Conservation (phyloP, 2,329 filamentous ascomycete species). For the Paraphoma chrysanthemicola region DNA sequence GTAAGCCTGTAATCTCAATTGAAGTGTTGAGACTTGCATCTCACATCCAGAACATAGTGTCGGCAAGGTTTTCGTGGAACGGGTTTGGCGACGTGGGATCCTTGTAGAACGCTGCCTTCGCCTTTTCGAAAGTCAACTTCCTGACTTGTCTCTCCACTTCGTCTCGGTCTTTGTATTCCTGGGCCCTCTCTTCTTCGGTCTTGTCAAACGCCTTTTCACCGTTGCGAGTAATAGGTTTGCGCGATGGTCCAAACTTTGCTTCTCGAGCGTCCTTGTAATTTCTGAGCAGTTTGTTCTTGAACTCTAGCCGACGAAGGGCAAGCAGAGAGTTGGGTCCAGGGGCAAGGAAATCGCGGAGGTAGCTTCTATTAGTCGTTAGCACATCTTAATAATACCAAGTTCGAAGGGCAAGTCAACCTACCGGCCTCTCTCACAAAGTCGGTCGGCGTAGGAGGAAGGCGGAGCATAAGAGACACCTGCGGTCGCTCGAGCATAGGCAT, state of each 20-base stretch:
- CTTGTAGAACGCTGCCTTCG: neutral
- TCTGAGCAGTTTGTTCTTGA: neutral
- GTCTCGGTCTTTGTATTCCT: neutral
- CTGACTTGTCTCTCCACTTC: neutral
- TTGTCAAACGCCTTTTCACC: neutral
- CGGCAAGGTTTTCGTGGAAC: neutral
- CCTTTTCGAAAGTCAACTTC: neutral
- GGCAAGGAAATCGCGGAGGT: neutral
- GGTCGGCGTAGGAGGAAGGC: constrained; percentile 42
- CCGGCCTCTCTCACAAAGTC: constrained; percentile 38
- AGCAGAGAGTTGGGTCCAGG: neutral
- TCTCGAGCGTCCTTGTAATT: neutral
- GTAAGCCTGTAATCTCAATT: neutral
- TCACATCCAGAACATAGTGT: constrained; percentile 5
- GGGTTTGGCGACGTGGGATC: neutral
- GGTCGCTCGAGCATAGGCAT: neutral
- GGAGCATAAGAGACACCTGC: constrained; percentile 8
- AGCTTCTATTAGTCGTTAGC: neutral
- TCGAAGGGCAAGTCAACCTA: constrained; percentile 12
- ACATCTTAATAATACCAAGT: neutral
- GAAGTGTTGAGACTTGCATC: neutral
- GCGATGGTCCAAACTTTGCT: neutral
- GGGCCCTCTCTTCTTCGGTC: neutral
- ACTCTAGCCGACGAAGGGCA: neutral
- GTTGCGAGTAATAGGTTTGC: neutral